Evolutionary conservation across 2,329 filamentous ascomycete species (phyloP).

Genomic region (Venturia aucupariae): DNA sequence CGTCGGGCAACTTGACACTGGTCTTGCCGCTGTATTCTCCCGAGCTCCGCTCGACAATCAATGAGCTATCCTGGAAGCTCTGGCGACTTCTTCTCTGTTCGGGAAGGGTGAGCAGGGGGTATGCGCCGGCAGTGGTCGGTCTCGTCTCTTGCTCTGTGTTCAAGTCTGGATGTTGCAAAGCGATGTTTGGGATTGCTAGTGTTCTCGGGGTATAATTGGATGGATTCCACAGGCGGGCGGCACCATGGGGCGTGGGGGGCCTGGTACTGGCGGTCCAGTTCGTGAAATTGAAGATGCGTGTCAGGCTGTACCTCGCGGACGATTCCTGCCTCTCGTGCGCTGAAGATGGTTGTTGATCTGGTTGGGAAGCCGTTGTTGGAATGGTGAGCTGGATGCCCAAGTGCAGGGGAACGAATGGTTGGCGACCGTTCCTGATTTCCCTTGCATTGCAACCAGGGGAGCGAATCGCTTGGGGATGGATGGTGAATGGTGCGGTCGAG

Average conservation of each 20-base stretch:
- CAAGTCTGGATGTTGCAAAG: conserved; percentile 27
- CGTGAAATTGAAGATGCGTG: conserved; percentile 32
- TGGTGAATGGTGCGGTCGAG: no score
- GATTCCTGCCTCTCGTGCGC: conserved; percentile 4
- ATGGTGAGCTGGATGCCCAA: background rate
- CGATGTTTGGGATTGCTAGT: conserved; percentile 33
- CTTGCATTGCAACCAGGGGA: background rate
- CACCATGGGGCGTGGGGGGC: conserved; percentile 24
- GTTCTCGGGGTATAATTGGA: conserved; percentile 50
- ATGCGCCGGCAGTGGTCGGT: conserved; percentile 31
- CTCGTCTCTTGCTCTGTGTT: conserved; percentile 21
- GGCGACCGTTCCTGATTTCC: background rate
- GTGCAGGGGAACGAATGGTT: background rate
- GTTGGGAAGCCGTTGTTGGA: conserved; percentile 1
- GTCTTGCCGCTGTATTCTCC: conserved; percentile 41
- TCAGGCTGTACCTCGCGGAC: conserved; percentile 21
- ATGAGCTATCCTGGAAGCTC: conserved; percentile 26
- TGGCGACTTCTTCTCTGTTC: conserved; percentile 47
- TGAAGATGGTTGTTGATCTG: background rate
- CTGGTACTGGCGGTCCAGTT: conserved; percentile 17
- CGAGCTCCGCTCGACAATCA: conserved; percentile 28
- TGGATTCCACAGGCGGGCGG: conserved; percentile 51
- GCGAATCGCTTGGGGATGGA: no score
- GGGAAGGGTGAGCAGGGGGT: conserved; percentile 48
- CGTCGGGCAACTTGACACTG: conserved; percentile 39